A percentile compares a stretch with the other conserved stretches of the same genome.
Conservation (phyloP, 2,329 filamentous ascomycete genomes). For the Bipolaris sorokiniana region DNA sequence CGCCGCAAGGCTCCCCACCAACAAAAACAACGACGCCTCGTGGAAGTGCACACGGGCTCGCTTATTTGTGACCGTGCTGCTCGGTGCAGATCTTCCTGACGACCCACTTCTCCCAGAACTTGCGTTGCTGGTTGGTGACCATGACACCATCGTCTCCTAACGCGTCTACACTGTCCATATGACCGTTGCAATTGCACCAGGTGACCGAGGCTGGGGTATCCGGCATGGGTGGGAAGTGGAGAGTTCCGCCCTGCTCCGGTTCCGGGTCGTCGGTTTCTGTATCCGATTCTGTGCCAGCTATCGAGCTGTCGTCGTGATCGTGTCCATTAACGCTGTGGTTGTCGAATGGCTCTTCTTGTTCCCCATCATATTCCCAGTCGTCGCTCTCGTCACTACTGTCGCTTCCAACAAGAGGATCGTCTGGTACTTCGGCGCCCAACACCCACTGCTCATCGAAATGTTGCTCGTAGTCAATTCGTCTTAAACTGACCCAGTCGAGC, state of each 20-base stretch:
- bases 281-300: constrained; percentile 44
- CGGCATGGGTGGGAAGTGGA: constrained; percentile 55
- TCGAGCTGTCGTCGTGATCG: constrained; percentile 43
- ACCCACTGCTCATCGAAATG: constrained; percentile 59
- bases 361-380: constrained; percentile 45
- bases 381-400: constrained; percentile 52
- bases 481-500: constrained; percentile 68
- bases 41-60: neutral
- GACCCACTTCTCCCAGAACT: constrained; percentile 64
- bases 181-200: constrained; percentile 55
- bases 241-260: constrained; percentile 48
- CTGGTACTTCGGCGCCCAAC: constrained; percentile 57
- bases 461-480: constrained; percentile 64
- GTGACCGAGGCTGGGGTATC: constrained; percentile 55
- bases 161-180: constrained; percentile 52
- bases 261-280: constrained; percentile 41
- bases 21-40: constrained; percentile 4
- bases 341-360: constrained; percentile 24
- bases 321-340: constrained; percentile 38
- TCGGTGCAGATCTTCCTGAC: constrained; percentile 54
- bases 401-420: constrained; percentile 52
- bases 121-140: constrained; percentile 58
- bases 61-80: constrained; percentile 47
- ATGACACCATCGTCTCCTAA: constrained; percentile 57
- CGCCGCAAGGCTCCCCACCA: neutral